phyloP scores from a whole-genome alignment of 331 rosid species.

The Prunus yedoensis region DNA sequence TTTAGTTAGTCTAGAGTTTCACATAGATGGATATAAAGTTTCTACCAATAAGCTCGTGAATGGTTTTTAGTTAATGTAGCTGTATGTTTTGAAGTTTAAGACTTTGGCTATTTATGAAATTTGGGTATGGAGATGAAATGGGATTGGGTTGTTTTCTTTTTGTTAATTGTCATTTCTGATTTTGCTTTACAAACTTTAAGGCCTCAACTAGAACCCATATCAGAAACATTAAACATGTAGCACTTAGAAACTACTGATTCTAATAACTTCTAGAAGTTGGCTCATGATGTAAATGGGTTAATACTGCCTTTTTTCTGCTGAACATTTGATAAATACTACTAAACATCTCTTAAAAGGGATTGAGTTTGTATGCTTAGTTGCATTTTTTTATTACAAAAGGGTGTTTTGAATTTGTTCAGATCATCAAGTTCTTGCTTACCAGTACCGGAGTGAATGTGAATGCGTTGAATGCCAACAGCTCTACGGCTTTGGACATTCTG shows the following conservation, averaged over 20 bases:
- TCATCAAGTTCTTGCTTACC: constrained; percentile 8
- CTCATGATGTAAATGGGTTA: not conserved
- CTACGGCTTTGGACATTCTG: constrained; percentile 23
- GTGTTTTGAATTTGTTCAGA: constrained; percentile 23
- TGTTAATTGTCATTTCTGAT: not conserved
- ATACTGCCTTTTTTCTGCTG: no score
- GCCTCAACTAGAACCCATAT: not conserved
- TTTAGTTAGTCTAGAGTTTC: no score
- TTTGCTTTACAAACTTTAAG: no score
- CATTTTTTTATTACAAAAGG: not conserved
- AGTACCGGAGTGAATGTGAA: constrained; percentile 20
- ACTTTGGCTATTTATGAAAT: not conserved
- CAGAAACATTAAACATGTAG: not conserved
- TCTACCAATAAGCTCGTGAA: not conserved
- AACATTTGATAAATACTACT: not conserved
- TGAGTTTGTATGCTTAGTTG: not conserved
- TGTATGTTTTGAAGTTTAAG: not conserved
- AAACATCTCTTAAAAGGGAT: not conserved
- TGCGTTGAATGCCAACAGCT: constrained; percentile 13
- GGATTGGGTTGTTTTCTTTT: not conserved
- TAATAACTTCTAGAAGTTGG: not conserved
- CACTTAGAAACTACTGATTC: not conserved
- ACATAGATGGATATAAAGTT: no score
- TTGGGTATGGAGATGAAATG: not conserved
- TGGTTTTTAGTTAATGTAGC: not conserved